Evolutionary conservation across 192 early-diverging fungal species (phyloP), one percentile per base, ranked within the genome.

Genomic region (Entrophospora sp.): DNA sequence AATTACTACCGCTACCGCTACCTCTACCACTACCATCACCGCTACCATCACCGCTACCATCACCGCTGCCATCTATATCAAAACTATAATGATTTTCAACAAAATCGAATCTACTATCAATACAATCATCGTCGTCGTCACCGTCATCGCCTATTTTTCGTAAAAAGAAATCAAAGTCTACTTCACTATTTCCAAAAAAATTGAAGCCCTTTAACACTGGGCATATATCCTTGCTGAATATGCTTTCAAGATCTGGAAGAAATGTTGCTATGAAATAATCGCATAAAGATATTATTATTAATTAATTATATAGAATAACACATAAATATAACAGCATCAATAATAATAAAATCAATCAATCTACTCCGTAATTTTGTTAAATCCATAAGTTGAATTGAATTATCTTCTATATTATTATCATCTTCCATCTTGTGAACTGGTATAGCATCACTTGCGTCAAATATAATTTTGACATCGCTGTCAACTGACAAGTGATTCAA

Each of bases 391-490:
- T 58, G 42, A 18, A 72, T 61, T 2, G 70, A 63, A 28, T 57
- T 66, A 27, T 69, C 63, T 24, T 59, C 22, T 6, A 27, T 49
- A 24, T 72, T 69, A 4, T 76, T 70, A 0, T 70, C 68, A 4
- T 74, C 76, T 16, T 87, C 83, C 30, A 52, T 25, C 31, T 79
- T 77, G 34, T 68, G 75, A n/a, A 71, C 77, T 6, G 77, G 75
- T 16, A 72, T 72, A 5, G 88, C 87, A 78, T 96, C 94, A 38
- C 89, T 82, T 22, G 94, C 87, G 71, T 98, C 96, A 80, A 98
- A 98, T 18, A 97, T 89, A 56, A 97, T 91, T 65, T 86, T 91
- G n/a, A 92, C 88, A 13, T 90, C 81, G 7, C 69, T 71, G 51
- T 92, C 86, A 38, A 98, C 79, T 32, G 78, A 79, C 38, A 98